phyloP scores from a whole-genome alignment of 192 early-diverging fungal species.

The Coemansia sp. region DNA sequence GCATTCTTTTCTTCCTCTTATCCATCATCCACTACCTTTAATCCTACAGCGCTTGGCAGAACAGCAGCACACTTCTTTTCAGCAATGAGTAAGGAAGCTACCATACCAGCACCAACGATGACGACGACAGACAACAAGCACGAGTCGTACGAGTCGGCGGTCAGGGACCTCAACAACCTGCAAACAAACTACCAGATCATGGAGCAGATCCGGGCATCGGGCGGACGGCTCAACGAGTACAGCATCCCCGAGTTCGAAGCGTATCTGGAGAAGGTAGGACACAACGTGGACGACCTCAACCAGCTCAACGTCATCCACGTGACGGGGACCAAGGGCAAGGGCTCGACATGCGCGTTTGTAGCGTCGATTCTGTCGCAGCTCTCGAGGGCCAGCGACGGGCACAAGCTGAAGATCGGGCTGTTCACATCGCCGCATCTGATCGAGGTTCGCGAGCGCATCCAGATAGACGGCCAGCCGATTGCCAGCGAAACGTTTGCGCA shows the following conservation, averaged over 20 bases:
- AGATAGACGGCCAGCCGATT: slow-evolving; percentile 85
- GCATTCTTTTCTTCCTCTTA: slow-evolving; percentile 6
- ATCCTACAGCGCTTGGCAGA: not conserved
- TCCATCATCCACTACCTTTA: not conserved
- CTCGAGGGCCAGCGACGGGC: not conserved
- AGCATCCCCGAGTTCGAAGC: slow-evolving; percentile 38
- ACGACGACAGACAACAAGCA: not conserved
- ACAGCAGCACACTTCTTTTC: no score
- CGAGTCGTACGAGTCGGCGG: slow-evolving; percentile 61
- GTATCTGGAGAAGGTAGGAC: slow-evolving; percentile 30
- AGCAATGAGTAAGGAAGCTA: not conserved
- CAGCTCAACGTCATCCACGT: slow-evolving; percentile 75
- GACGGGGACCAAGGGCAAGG: slow-evolving; percentile 87
- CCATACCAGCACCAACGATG: not conserved
- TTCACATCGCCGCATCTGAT: slow-evolving; percentile 94
- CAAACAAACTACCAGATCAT: slow-evolving; percentile 86
- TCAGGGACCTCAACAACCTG: slow-evolving; percentile 75
- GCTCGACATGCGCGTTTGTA: slow-evolving; percentile 79
- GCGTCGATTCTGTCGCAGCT: slow-evolving; percentile 71
- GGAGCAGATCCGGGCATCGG: slow-evolving; percentile 61
- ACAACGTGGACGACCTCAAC: slow-evolving; percentile 67
- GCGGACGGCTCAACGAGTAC: slow-evolving; percentile 29
- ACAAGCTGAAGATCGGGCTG: slow-evolving; percentile 63
- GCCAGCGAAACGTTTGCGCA: slow-evolving; percentile 71
- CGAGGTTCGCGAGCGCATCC: slow-evolving; percentile 90